Evolutionary conservation across 164 flowering plant species (phyloP).

Genomic region (Aristolochia fimbriata): DNA sequence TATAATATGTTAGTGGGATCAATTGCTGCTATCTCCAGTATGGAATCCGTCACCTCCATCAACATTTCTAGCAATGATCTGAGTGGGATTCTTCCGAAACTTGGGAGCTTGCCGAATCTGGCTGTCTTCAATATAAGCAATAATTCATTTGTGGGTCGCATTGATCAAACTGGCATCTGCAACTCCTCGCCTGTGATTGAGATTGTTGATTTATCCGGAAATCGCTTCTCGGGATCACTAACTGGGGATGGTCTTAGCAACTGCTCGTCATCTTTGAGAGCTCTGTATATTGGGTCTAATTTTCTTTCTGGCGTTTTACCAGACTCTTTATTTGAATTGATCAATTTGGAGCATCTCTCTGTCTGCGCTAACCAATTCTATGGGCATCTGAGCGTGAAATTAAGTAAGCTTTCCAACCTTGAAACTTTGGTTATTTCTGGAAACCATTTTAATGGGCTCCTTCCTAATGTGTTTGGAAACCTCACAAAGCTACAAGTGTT

Average conservation of each 20-base stretch:
- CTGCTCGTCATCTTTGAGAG: constrained; percentile 41
- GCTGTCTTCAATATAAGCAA: constrained; percentile 43
- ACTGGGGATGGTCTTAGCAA: constrained; percentile 22
- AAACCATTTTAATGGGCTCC: constrained; percentile 34
- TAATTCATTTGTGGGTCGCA: constrained; percentile 43
- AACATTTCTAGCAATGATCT: constrained; percentile 59
- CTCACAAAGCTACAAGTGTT: constrained; percentile 21
- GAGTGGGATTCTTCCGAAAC: constrained; percentile 25
- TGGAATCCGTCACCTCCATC: constrained; percentile 26
- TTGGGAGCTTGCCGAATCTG: constrained; percentile 30
- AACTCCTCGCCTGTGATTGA: constrained; percentile 22
- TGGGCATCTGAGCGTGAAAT: constrained; percentile 39
- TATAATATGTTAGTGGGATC: constrained; percentile 41
- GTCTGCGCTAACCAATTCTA: constrained; percentile 42
- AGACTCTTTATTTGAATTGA: constrained; percentile 32
- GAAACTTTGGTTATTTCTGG: constrained; percentile 37
- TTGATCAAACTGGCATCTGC: constrained; percentile 38
- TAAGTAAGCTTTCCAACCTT: constrained; percentile 47
- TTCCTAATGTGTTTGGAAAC: constrained; percentile 42
- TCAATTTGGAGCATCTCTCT: constrained; percentile 44
- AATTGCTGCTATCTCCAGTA: constrained; percentile 23
- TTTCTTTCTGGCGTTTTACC: constrained; percentile 49
- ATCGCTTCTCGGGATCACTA: constrained; percentile 41
- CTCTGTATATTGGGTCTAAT: constrained; percentile 39
- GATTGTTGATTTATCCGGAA: constrained; percentile 50